phyloP scores from a whole-genome alignment of 768 basidiomycete species.

The Rhodotorula taiwanensis region DNA sequence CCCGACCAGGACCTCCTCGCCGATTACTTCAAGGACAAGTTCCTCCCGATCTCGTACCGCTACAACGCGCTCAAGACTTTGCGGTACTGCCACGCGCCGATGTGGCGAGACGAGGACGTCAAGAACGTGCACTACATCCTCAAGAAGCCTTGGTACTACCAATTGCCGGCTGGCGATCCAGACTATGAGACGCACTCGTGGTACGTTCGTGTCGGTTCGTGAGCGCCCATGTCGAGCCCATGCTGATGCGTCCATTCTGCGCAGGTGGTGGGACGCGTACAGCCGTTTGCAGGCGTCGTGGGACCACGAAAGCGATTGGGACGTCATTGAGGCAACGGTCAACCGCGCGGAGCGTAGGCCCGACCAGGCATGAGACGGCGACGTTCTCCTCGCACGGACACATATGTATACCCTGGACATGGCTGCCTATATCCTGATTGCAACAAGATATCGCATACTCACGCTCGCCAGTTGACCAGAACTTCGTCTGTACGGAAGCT shows the following conservation, averaged over 20 bases:
- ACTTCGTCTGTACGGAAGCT: slow-evolving; percentile 96
- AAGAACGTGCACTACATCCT: slow-evolving; percentile 82
- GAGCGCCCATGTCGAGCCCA: too few relatives aligned
- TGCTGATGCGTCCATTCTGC: too few relatives aligned
- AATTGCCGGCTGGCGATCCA: slow-evolving; percentile 48
- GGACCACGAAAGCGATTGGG: slow-evolving; percentile 15
- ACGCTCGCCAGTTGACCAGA: slow-evolving; percentile 74
- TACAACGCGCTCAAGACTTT: slow-evolving; percentile 93
- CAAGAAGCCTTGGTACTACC: slow-evolving; percentile 71
- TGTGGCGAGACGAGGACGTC: slow-evolving; percentile 83
- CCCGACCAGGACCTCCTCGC: slow-evolving; percentile 91
- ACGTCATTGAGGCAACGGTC: slow-evolving; percentile 25
- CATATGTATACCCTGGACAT: not conserved
- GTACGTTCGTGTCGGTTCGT: too few relatives aligned
- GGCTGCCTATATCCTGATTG: too few relatives aligned
- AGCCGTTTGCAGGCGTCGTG: slow-evolving; percentile 18
- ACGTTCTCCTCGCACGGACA: not conserved
- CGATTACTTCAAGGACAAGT: slow-evolving; percentile 63
- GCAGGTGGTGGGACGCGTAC: slow-evolving; percentile 36
- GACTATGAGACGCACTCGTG: slow-evolving; percentile 55
- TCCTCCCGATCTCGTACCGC: slow-evolving; percentile 72
- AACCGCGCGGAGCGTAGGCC: slow-evolving; percentile 15
- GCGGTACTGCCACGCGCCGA: slow-evolving; percentile 55
- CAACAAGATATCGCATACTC: too few relatives aligned
- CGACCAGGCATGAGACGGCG: not conserved